phyloP scores from a whole-genome alignment of 371 early-diverging fungal genomes.

The Conidiobolus incongruus region DNA sequence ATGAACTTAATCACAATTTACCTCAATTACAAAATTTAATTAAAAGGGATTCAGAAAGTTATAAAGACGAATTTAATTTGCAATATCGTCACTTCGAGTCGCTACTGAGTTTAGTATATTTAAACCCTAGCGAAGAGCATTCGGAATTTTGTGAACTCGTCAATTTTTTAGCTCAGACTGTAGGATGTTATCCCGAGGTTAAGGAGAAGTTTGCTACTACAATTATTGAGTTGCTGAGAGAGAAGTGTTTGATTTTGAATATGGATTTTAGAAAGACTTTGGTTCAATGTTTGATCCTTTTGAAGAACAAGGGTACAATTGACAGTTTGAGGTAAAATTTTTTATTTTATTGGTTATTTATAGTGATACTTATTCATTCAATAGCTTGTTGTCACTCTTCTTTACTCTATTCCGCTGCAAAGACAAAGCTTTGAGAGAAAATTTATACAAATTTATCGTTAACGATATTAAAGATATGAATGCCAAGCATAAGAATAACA shows the following conservation, averaged over 20 bases:
- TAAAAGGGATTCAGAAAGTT: conserved; percentile 78
- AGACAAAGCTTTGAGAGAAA: conserved; percentile 71
- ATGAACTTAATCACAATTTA: conserved; percentile 61
- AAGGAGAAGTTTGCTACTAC: conserved; percentile 54
- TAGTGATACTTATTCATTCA: not conserved
- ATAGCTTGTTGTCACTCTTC: conserved; percentile 62
- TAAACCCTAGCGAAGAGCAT: conserved; percentile 67
- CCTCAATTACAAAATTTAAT: conserved; percentile 95
- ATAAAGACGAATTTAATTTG: conserved; percentile 79
- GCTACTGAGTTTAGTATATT: conserved; percentile 55
- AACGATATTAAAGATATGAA: conserved; percentile 83
- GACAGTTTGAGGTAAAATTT: conserved; percentile 24
- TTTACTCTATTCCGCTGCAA: conserved; percentile 80
- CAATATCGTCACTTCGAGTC: conserved; percentile 84
- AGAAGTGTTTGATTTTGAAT: conserved; percentile 49
- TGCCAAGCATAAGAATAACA: conserved; percentile 80
- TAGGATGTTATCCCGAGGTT: conserved; percentile 62
- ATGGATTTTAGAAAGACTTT: conserved; percentile 64
- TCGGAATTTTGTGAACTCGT: conserved; percentile 66
- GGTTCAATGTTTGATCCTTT: conserved; percentile 74
- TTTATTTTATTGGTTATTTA: conserved; percentile 2
- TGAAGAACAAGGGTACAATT: conserved; percentile 65
- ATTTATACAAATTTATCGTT: conserved; percentile 78
- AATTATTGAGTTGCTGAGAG: conserved; percentile 53
- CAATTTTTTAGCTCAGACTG: conserved; percentile 66